Percentiles rank a stretch among this genome's conserved stretches.
phyloP scores from a whole-genome alignment of 345 rosid species.

The Eucalyptus dawsonii region DNA sequence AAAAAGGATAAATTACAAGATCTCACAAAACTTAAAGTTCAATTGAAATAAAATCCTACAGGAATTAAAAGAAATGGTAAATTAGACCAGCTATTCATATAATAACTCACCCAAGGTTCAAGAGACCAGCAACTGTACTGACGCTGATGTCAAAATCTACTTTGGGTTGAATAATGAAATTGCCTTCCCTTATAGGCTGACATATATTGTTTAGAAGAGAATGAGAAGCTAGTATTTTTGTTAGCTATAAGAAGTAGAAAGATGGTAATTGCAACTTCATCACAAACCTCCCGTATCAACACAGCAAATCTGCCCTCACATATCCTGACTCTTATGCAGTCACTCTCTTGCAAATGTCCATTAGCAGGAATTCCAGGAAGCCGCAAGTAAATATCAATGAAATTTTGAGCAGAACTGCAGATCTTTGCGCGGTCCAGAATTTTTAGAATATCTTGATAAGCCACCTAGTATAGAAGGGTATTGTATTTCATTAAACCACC shows the following conservation, averaged over 20 bases:
- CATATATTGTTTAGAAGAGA: conserved; percentile 6
- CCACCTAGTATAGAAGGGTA: conserved; percentile 39
- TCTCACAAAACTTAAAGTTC: not conserved
- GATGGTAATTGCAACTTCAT: not conserved
- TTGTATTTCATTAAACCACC: not conserved
- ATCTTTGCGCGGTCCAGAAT: conserved; percentile 72
- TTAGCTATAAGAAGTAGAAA: not conserved
- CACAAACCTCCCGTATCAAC: conserved; percentile 88
- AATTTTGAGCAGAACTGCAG: conserved; percentile 92
- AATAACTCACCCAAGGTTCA: conserved; percentile 84
- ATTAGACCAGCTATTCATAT: not conserved
- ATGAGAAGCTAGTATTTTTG: not conserved
- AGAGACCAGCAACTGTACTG: conserved; percentile 96
- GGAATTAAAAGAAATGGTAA: not conserved
- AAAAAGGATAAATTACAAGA: not conserved
- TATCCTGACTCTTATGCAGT: conserved; percentile 94
- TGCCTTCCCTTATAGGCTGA: conserved; percentile 98
- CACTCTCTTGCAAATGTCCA: conserved; percentile 82
- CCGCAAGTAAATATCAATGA: conserved; percentile 78
- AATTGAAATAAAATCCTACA: not conserved
- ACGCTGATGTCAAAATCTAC: conserved; percentile 98
- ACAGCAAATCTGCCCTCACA: conserved; percentile 98
- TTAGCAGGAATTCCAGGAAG: conserved; percentile 81
- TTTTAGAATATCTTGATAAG: conserved; percentile 75
- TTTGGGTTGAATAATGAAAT: conserved; percentile 98